Conservation (phyloP, 441 rosid species). For the Pelargonium hybrid region DNA sequence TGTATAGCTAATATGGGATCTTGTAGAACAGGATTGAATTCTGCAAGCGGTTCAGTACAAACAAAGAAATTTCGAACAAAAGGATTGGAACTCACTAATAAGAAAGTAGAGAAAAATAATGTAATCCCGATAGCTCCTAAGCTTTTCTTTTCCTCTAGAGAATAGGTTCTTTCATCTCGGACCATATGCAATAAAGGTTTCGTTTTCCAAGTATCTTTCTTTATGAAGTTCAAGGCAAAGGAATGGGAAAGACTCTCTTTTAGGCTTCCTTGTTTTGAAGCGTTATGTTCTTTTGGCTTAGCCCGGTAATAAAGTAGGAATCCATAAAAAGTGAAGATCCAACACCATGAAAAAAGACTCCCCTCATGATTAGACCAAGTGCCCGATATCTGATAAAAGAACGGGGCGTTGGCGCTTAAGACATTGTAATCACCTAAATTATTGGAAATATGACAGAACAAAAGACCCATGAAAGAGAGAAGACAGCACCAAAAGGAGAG, state of each 20-base stretch:
- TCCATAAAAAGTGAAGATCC: background rate
- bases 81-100: background rate
- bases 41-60: background rate
- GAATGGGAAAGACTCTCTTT: background rate
- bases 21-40: background rate
- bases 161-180: background rate
- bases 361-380: background rate
- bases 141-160: background rate
- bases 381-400: background rate
- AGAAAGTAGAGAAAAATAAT: background rate
- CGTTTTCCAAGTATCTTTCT: background rate
- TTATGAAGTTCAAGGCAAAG: background rate
- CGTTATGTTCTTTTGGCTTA: background rate
- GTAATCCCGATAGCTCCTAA: background rate
- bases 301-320: background rate
- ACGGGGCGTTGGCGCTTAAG: background rate
- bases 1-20: background rate
- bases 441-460: background rate
- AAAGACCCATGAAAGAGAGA: background rate
- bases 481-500: background rate
- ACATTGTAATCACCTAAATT: background rate
- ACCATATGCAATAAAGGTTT: background rate
- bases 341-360: background rate
- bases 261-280: background rate
- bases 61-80: slow-evolving; percentile 8